Conservation (phyloP, 176 grass and related monocot species). For the Oryza brachyantha region DNA sequence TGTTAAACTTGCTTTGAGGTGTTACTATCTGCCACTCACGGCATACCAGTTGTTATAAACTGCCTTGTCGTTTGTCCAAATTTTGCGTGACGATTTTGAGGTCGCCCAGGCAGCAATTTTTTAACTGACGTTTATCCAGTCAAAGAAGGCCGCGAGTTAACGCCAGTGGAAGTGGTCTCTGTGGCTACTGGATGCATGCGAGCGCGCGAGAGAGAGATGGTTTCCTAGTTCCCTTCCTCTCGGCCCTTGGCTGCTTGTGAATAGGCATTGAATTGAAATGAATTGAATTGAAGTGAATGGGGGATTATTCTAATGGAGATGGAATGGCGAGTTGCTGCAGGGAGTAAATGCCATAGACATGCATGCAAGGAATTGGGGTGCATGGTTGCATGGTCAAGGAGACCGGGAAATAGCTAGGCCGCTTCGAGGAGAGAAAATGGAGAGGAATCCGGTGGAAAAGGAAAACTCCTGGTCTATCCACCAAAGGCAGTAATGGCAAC, state of each 20-base stretch:
- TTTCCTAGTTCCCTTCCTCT: constrained; percentile 20
- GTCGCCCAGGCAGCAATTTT: not conserved
- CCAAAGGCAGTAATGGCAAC: constrained; percentile 10
- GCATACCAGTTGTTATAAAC: not conserved
- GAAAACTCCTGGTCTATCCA: not conserved
- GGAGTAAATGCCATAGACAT: constrained; percentile 28
- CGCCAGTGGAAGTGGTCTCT: not conserved
- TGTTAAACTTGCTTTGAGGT: too few relatives aligned
- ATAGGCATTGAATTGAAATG: too few relatives aligned
- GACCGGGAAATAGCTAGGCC: not conserved
- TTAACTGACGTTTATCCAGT: constrained; percentile 28
- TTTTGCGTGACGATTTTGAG: not conserved
- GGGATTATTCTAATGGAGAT: constrained; percentile 31
- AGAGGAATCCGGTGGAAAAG: not conserved
- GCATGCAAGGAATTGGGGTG: not conserved
- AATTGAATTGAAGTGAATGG: constrained; percentile 1
- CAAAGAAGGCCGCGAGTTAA: not conserved
- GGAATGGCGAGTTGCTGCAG: constrained; percentile 20
- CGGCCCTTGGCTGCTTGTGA: too few relatives aligned
- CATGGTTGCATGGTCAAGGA: not conserved
- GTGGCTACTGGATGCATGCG: constrained; percentile 1
- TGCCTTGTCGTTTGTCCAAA: not conserved
- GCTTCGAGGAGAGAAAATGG: not conserved
- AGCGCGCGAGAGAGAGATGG: not conserved
- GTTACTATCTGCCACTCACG: not conserved